Percentiles rank a stretch among this genome's conserved stretches.
phyloP scores from a whole-genome alignment of 768 basidiomycete genomes.

The Ephemerocybe angulata region DNA sequence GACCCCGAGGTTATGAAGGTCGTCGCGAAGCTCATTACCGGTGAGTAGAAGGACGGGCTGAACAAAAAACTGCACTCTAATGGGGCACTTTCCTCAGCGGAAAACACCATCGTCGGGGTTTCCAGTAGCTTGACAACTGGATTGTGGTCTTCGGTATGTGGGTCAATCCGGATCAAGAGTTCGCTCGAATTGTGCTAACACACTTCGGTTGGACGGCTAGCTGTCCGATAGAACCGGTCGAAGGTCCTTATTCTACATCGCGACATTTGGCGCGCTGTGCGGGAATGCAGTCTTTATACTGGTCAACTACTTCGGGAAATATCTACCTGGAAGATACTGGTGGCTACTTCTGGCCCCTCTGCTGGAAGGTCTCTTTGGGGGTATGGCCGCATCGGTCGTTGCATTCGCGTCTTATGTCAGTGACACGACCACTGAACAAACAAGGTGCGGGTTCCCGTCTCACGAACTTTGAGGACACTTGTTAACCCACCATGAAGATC shows the following conservation, averaged over 20 bases:
- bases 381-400: constrained; percentile 46
- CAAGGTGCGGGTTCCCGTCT: constrained; percentile 37
- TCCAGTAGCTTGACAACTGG: constrained; percentile 74
- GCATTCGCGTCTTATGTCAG: constrained; percentile 65
- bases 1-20: constrained; percentile 71
- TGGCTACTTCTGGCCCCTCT: constrained; percentile 64
- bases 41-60: no score
- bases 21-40: constrained; percentile 60
- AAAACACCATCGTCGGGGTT: constrained; percentile 40
- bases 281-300: constrained; percentile 65
- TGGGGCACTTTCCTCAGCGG: constrained; percentile 8
- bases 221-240: constrained; percentile 59
- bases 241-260: constrained; percentile 63
- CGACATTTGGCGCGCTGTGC: constrained; percentile 55
- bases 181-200: not conserved
- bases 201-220: constrained; percentile 5
- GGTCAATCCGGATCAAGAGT: no score
- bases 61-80: no score
- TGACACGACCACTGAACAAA: constrained; percentile 54
- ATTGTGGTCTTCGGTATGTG: constrained; percentile 84
- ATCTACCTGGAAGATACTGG: constrained; percentile 78
- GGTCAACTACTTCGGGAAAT: constrained; percentile 52
- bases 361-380: constrained; percentile 69
- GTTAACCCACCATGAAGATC: constrained; percentile 40
- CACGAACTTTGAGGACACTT: not conserved